These are phyloP conservation scores for Aspergillus baeticus DNA, from an alignment of 495 filamentous ascomycete species.

Conservation along the genomic window DNA sequence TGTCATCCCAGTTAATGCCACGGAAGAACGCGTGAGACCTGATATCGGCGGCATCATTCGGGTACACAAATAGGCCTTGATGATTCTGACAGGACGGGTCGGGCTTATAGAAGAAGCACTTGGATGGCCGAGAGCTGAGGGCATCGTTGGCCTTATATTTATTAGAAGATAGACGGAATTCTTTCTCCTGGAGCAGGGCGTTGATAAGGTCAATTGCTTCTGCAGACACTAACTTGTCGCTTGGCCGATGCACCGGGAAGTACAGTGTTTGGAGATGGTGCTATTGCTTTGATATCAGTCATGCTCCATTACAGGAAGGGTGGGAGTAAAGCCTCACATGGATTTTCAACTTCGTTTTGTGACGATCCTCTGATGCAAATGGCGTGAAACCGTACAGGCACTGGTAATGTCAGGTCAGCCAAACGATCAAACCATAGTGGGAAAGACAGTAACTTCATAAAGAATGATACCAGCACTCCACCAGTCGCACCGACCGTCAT, in stretches of 20 bases:
- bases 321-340: conserved; percentile 51
- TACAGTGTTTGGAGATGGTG: conserved; percentile 52
- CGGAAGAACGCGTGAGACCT: conserved; percentile 74
- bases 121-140: conserved; percentile 30
- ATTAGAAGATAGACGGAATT: conserved; percentile 69
- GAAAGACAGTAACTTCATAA: conserved; percentile 60
- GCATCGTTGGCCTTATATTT: conserved; percentile 66
- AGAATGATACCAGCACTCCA: conserved; percentile 94
- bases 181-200: conserved; percentile 73
- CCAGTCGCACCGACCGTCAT: conserved; percentile 94
- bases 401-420: conserved; percentile 30
- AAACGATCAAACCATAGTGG: not conserved
- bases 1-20: conserved; percentile 63
- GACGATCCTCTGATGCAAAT: conserved; percentile 77
- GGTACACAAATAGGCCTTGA: conserved; percentile 65
- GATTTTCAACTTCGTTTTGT: conserved; percentile 78
- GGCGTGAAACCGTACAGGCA: conserved; percentile 90
- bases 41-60: conserved; percentile 75
- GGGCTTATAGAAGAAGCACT: conserved; percentile 33
- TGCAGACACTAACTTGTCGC: conserved; percentile 50
- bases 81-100: conserved; percentile 31
- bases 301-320: not conserved
- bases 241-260: conserved; percentile 62
- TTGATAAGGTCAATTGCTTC: conserved; percentile 73
- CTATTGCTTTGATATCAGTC: conserved; percentile 21